Evolutionary conservation across 1,284 basidiomycete species (phyloP), one percentile per base, ranked within the genome.

Genomic region (Puccinia horiana): DNA sequence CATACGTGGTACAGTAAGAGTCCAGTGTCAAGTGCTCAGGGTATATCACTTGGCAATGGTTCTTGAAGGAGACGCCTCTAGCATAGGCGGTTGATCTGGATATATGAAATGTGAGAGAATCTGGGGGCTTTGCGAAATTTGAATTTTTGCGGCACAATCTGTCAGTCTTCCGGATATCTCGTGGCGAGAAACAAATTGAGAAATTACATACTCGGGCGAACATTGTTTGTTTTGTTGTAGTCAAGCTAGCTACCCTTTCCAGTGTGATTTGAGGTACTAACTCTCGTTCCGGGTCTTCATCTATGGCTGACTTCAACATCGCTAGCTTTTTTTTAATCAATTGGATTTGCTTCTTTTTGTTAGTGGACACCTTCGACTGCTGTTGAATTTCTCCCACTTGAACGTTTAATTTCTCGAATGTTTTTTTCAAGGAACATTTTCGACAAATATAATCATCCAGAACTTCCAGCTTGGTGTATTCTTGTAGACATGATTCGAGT

Each of bases 11-110:
- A n/a, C 91, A 93, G 87, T 91, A 96, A 0, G 92, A 91, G 2
- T 93, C 93, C 9, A 97, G 89, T 87, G 96, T 94, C 78, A 97
- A 91, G 63, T 93, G 88, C 87, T 95, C 92, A 2, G 94, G 93
- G 86, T 95, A 96, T 42, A 89, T 85, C n/a, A 97, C 90, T 67
- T 90, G 89, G 82, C 93, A 91, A 63, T 89, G 91, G 87, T 96
- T 96, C 88, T 95, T 95, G 84, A 92, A 88, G 26, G 93, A 91
- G 84, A 92, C 91, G 82, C 88, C 87, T 90, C 89, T 86, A 26
- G 93, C 92, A 84, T 90, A 93, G 86, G 92, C 92, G 77, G 94
- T 89, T 8, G 93, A 95, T 77, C 95, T 91, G 84, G 94, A 94
- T 82, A 97, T 91, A 87, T 96, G 94, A 0, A 96, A 90, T 1